Conservation (phyloP, 2,329 filamentous ascomycete species). For the Botrytis cinerea region DNA sequence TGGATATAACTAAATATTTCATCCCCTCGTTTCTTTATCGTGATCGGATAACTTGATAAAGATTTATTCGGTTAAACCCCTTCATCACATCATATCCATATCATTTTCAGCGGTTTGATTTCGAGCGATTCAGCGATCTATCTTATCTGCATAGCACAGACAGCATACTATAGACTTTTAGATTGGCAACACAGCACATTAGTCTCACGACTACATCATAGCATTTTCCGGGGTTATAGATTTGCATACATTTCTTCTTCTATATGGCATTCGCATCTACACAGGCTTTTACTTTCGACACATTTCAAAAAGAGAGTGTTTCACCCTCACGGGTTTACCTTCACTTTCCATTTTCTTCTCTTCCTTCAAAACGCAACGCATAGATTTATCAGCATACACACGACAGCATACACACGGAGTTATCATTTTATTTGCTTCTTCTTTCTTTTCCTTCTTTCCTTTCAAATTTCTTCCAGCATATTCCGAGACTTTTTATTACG, state of each 20-base stretch:
- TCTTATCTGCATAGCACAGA: background rate
- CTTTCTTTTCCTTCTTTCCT: background rate
- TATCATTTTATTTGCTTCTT: background rate
- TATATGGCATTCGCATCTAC: background rate
- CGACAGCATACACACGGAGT: background rate
- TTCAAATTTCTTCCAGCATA: background rate
- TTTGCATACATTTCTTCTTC: background rate
- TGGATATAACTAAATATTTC: slow-evolving; percentile 36
- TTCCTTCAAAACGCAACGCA: background rate
- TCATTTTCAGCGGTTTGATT: background rate
- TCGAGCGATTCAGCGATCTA: background rate
- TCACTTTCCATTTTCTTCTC: background rate
- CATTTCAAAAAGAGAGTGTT: background rate
- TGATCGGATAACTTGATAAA: background rate
- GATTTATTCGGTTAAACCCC: slow-evolving; percentile 12
- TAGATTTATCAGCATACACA: slow-evolving; percentile 10
- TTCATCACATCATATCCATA: slow-evolving; percentile 8
- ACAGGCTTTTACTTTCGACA: background rate
- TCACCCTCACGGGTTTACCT: background rate
- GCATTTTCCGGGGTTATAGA: background rate
- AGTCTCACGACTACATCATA: slow-evolving; percentile 8
- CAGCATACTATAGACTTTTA: slow-evolving; percentile 12
- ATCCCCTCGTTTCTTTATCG: background rate
- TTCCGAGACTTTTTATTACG: background rate
- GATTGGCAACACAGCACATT: slow-evolving; percentile 12